These are phyloP conservation scores for Ceratocystis lukuohia DNA, from an alignment of 2,329 filamentous ascomycete species.

Conservation along the genomic window DNA sequence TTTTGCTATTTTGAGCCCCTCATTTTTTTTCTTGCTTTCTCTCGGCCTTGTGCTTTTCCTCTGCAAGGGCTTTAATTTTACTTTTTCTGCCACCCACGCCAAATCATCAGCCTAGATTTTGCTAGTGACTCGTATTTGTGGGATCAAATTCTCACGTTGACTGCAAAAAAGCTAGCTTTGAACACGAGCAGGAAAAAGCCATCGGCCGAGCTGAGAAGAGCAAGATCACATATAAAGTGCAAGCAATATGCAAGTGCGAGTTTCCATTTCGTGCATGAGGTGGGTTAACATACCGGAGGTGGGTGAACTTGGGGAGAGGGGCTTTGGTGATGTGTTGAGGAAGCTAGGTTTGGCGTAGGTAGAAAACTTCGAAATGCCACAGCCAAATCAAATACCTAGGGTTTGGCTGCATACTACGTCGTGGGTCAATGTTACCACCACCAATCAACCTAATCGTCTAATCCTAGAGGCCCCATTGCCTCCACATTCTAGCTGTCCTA, in stretches of 20 bases:
- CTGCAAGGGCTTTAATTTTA: constrained; percentile 12
- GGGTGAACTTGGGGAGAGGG: background rate
- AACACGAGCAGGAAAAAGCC: background rate
- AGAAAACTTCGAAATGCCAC: constrained; percentile 19
- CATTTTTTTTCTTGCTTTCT: background rate
- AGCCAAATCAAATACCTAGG: constrained; percentile 15
- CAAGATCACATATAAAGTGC: background rate
- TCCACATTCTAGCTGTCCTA: constrained; percentile 19
- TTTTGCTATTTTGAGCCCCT: no score
- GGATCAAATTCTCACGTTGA: background rate
- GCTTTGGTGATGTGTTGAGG: constrained; percentile 9
- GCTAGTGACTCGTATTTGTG: constrained; percentile 8
- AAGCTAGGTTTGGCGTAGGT: constrained; percentile 18
- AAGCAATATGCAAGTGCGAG: background rate
- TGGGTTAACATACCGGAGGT: constrained; percentile 6
- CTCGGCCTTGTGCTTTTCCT: background rate
- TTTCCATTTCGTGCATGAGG: background rate
- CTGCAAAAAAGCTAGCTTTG: background rate
- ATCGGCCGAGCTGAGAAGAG: background rate
- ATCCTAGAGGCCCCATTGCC: background rate
- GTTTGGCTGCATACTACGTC: constrained; percentile 15
- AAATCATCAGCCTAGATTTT: background rate
- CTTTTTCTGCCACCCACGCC: background rate
- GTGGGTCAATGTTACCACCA: background rate
- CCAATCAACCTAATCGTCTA: background rate